Percentiles rank a stretch among this genome's conserved stretches.
These are phyloP conservation scores for Hymenoscyphus albidus DNA, from an alignment of 2,329 filamentous ascomycete genomes.

Conservation along the genomic window DNA sequence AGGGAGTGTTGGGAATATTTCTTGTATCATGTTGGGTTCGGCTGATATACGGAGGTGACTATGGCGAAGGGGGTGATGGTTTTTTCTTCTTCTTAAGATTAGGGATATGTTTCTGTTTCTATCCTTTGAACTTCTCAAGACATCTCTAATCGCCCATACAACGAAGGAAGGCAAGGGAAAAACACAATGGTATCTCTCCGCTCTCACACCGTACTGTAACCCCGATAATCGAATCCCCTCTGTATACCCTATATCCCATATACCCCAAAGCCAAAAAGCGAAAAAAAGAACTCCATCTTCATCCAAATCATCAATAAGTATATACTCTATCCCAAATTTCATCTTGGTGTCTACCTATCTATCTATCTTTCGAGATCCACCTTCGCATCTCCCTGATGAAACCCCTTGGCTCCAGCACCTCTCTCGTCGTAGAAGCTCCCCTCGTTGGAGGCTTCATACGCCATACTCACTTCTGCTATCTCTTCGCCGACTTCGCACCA, in stretches of 20 bases:
- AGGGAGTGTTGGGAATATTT: too few species aligned
- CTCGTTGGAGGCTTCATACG: constrained; percentile 21
- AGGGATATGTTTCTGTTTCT: too few species aligned
- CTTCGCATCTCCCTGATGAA: constrained; percentile 18
- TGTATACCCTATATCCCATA: background rate
- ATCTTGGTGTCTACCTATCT: background rate
- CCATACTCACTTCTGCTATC: constrained; percentile 45
- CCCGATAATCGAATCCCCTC: background rate
- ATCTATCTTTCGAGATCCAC: constrained; percentile 16
- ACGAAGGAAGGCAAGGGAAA: background rate
- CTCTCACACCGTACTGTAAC: background rate
- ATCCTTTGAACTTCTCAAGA: too few species aligned
- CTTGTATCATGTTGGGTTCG: too few species aligned
- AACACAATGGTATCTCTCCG: background rate
- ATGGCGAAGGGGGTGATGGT: too few species aligned
- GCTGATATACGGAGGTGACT: too few species aligned
- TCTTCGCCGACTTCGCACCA: constrained; percentile 76
- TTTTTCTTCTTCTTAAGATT: too few species aligned
- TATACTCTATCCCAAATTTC: too few species aligned
- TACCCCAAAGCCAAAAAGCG: background rate
- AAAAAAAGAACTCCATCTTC: background rate
- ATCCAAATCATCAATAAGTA: background rate
- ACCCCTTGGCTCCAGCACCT: constrained; percentile 12
- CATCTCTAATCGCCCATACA: too few species aligned
- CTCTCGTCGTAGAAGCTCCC: constrained; percentile 22